Evolutionary conservation across 495 filamentous ascomycete genomes (phyloP).

Genomic region (Xylaria acuta): DNA sequence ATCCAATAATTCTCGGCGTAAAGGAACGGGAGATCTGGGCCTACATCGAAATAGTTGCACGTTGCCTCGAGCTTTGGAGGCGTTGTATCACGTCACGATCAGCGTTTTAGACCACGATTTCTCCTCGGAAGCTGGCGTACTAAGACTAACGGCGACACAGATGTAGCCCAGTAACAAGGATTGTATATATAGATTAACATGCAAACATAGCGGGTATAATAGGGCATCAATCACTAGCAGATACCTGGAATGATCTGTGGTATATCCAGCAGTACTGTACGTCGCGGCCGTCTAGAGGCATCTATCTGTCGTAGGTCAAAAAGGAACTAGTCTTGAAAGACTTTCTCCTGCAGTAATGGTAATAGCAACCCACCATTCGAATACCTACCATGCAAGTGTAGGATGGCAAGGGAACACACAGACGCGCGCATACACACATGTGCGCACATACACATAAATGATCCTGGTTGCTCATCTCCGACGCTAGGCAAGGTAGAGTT

Average conservation of each 20-base stretch:
- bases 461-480: slow-evolving; percentile 16
- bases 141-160: not conserved
- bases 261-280: not conserved
- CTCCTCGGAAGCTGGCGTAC: not conserved
- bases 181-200: not conserved
- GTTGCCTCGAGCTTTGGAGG: not conserved
- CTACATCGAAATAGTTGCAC: not conserved
- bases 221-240: not conserved
- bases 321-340: slow-evolving; percentile 14
- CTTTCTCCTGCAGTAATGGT: not conserved
- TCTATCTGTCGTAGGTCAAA: not conserved
- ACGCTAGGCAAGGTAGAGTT: slow-evolving; percentile 20
- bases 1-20: not conserved
- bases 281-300: not conserved
- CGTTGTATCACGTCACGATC: not conserved
- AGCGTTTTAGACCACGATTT: not conserved
- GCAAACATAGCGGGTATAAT: not conserved
- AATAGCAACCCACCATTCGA: not conserved
- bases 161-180: not conserved
- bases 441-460: not conserved
- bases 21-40: not conserved
- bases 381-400: not conserved
- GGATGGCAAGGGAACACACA: not conserved
- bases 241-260: not conserved
- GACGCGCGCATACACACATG: not conserved